A percentile compares a stretch with the other conserved stretches of the same genome.
These are phyloP conservation scores for Neonectria coccinea DNA, from an alignment of 2,329 filamentous ascomycete genomes.

Conservation along the genomic window DNA sequence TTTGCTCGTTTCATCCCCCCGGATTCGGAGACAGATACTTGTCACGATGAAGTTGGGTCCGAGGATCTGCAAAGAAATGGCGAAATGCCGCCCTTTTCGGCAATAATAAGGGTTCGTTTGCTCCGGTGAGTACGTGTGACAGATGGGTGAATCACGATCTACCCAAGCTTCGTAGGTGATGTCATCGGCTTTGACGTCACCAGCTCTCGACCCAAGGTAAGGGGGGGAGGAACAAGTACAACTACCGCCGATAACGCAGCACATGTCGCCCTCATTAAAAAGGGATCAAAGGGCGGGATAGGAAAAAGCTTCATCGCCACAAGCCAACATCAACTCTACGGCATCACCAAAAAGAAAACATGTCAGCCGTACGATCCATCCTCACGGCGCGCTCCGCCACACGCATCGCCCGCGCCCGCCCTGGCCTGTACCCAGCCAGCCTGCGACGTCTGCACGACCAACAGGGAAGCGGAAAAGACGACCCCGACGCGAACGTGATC, in stretches of 20 bases:
- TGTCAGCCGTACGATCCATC: constrained; percentile 19
- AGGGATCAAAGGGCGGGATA: constrained; percentile 3
- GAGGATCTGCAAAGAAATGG: background rate
- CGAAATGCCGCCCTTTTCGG: background rate
- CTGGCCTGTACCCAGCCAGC: constrained; percentile 23
- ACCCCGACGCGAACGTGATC: constrained; percentile 20
- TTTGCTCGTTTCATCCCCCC: background rate
- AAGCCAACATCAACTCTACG: constrained; percentile 1
- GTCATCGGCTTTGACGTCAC: constrained; percentile 13
- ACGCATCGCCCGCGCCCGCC: constrained; percentile 23
- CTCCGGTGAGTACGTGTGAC: background rate
- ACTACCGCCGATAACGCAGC: background rate
- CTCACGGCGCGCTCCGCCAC: constrained; percentile 17
- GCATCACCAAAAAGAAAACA: background rate
- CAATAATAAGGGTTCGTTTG: background rate
- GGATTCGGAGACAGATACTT: background rate
- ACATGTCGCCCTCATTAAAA: constrained; percentile 5
- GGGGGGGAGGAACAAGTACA: background rate
- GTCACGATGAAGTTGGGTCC: background rate
- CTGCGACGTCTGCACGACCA: constrained; percentile 20
- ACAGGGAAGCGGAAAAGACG: constrained; percentile 9
- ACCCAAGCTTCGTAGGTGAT: constrained; percentile 2
- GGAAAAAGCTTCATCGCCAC: background rate
- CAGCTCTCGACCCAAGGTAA: background rate
- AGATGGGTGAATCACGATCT: background rate